Conservation (phyloP, 495 filamentous ascomycete genomes). For the Podospora comata region DNA sequence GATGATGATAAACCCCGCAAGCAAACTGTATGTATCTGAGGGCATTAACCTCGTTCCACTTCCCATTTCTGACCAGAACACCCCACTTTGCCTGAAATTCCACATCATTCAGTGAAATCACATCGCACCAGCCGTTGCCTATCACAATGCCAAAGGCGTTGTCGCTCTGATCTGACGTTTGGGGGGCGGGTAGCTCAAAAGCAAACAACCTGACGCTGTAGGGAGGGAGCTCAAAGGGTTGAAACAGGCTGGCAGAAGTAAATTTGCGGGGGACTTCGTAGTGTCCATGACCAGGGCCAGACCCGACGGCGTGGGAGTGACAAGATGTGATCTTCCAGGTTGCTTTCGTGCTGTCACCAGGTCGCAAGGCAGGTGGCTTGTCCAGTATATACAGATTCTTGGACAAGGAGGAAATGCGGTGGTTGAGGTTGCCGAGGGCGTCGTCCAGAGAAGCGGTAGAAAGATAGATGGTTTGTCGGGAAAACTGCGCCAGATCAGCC, state of each 20-base stretch:
- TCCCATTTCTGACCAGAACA: constrained; percentile 19
- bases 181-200: constrained; percentile 17
- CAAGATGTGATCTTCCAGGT: constrained; percentile 25
- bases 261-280: constrained; percentile 25
- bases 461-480: constrained; percentile 24
- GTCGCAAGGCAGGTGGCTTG: constrained; percentile 8
- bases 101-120: constrained; percentile 14
- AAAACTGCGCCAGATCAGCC: constrained; percentile 18
- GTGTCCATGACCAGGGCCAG: constrained; percentile 20
- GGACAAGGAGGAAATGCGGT: constrained; percentile 20
- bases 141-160: constrained; percentile 23
- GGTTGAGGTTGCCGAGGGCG: constrained; percentile 15
- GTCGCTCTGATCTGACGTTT: not conserved
- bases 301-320: constrained; percentile 26
- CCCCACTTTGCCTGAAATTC: constrained; percentile 19
- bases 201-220: constrained; percentile 20
- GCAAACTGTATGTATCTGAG: constrained; percentile 16
- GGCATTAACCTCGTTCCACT: constrained; percentile 19
- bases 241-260: constrained; percentile 15
- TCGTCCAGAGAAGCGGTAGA: constrained; percentile 14
- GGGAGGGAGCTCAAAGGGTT: constrained; percentile 25
- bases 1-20: not conserved
- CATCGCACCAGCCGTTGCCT: constrained; percentile 24
- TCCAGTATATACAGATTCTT: constrained; percentile 27
- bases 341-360: constrained; percentile 2